Evolutionary conservation across 1,284 basidiomycete species (phyloP).

Genomic region (Abortiporus biennis): DNA sequence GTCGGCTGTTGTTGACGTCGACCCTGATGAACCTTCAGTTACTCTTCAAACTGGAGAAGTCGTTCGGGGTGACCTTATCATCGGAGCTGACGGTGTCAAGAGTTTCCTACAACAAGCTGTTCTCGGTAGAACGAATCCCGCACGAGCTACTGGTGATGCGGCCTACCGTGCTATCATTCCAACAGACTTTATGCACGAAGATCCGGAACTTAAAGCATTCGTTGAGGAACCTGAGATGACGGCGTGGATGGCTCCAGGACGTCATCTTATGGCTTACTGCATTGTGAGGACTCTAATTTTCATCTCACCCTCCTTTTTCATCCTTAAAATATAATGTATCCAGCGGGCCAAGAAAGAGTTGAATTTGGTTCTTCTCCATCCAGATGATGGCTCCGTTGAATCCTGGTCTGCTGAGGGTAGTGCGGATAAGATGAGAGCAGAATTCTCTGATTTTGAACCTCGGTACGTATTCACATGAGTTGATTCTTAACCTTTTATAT

Average conservation of each 20-base stretch:
- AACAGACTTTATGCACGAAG: conserved; percentile 35
- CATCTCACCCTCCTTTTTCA: background rate
- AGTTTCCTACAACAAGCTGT: conserved; percentile 47
- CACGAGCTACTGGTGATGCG: conserved; percentile 48
- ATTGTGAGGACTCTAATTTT: conserved; percentile 24
- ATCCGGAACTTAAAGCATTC: conserved; percentile 42
- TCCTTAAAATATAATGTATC: conserved; percentile 2
- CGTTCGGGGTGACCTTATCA: conserved; percentile 32
- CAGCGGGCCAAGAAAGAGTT: conserved; percentile 34
- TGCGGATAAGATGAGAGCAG: conserved; percentile 37
- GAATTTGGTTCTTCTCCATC: conserved; percentile 38
- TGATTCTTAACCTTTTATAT: background rate
- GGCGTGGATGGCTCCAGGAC: conserved; percentile 35
- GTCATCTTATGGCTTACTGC: conserved; percentile 38
- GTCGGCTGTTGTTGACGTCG: conserved; percentile 35
- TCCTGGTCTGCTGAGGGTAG: conserved; percentile 40
- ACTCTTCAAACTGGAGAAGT: conserved; percentile 33
- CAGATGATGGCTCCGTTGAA: conserved; percentile 38
- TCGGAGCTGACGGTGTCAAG: conserved; percentile 43
- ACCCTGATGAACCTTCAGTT: conserved; percentile 28
- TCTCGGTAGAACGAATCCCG: conserved; percentile 23
- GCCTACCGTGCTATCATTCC: conserved; percentile 43
- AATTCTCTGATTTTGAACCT: conserved; percentile 39
- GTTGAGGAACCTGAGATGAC: conserved; percentile 36
- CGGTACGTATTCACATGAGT: conserved; percentile 25